Evolutionary conservation across 1,284 basidiomycete species (phyloP).

Genomic region (Ceratobasidium sp.): DNA sequence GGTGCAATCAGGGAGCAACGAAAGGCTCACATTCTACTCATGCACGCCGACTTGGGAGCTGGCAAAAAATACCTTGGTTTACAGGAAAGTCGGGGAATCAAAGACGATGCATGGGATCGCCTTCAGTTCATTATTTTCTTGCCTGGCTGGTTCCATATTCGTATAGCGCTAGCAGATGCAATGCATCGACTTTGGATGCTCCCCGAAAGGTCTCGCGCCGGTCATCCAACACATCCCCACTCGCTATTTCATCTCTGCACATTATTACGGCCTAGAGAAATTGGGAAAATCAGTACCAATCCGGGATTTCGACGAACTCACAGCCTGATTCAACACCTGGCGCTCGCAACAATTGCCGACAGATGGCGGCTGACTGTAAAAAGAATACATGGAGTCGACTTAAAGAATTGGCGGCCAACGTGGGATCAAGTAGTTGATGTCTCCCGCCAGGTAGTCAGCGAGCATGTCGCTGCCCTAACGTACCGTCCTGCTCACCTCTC

Average conservation of each 20-base stretch:
- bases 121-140: slow-evolving; percentile 50
- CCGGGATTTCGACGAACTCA: slow-evolving; percentile 52
- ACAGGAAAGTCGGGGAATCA: slow-evolving; percentile 29
- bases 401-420: slow-evolving; percentile 45
- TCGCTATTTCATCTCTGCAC: slow-evolving; percentile 38
- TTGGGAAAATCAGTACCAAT: slow-evolving; percentile 46
- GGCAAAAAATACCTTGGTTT: slow-evolving; percentile 45
- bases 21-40: slow-evolving; percentile 8
- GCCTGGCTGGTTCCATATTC: slow-evolving; percentile 52
- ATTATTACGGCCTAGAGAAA: slow-evolving; percentile 48
- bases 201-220: background rate
- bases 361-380: slow-evolving; percentile 44
- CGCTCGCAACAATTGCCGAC: slow-evolving; percentile 46
- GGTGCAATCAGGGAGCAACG: slow-evolving; percentile 16
- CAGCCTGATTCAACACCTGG: slow-evolving; percentile 50
- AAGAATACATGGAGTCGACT: slow-evolving; percentile 42
- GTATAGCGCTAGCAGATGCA: slow-evolving; percentile 53
- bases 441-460: slow-evolving; percentile 40
- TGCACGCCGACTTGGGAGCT: slow-evolving; percentile 48
- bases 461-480: slow-evolving; percentile 44
- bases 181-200: slow-evolving; percentile 48
- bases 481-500: background rate
- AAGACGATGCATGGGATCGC: no score
- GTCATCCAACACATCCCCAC: slow-evolving; percentile 39
- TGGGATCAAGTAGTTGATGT: slow-evolving; percentile 43